Percentiles rank a stretch among this genome's conserved stretches.
phyloP scores from a whole-genome alignment of 768 basidiomycete species.

The Pisolithus albus region DNA sequence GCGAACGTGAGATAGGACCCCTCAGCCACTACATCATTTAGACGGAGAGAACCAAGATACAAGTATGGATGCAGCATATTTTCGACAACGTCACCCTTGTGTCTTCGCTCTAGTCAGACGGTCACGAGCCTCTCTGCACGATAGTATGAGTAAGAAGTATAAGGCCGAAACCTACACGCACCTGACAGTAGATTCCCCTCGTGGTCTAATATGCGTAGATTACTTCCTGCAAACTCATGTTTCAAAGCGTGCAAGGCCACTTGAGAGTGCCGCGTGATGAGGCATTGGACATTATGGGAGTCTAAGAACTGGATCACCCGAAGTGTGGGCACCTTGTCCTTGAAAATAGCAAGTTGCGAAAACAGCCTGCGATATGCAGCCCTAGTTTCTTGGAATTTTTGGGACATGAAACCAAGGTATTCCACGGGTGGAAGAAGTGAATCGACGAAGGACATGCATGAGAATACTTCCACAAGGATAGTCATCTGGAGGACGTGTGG shows the following conservation, averaged over 20 bases:
- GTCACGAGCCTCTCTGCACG: too few relatives aligned
- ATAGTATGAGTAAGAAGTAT: not conserved
- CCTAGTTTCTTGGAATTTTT: conserved; percentile 1
- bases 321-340: conserved; percentile 11
- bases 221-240: not conserved
- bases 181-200: conserved; percentile 17
- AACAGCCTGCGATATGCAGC: conserved; percentile 7
- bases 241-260: conserved; percentile 6
- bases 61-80: too few relatives aligned
- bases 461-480: conserved; percentile 4
- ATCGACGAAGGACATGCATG: not conserved
- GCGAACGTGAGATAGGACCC: too few relatives aligned
- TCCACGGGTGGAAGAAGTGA: conserved; percentile 11
- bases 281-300: conserved; percentile 9
- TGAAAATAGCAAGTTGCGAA: conserved; percentile 6
- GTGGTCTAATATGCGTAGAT: conserved; percentile 20
- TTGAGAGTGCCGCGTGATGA: conserved; percentile 13
- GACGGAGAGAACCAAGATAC: too few relatives aligned
- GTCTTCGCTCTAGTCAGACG: too few relatives aligned
- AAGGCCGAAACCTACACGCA: conserved; percentile 1
- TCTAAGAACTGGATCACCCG: conserved; percentile 16
- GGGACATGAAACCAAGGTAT: conserved; percentile 12
- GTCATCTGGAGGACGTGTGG: conserved; percentile 16
- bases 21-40: too few relatives aligned
- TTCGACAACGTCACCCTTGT: too few relatives aligned